These are phyloP conservation scores for Diaporthe sp. DNA, from an alignment of 2,329 filamentous ascomycete species.

Conservation along the genomic window DNA sequence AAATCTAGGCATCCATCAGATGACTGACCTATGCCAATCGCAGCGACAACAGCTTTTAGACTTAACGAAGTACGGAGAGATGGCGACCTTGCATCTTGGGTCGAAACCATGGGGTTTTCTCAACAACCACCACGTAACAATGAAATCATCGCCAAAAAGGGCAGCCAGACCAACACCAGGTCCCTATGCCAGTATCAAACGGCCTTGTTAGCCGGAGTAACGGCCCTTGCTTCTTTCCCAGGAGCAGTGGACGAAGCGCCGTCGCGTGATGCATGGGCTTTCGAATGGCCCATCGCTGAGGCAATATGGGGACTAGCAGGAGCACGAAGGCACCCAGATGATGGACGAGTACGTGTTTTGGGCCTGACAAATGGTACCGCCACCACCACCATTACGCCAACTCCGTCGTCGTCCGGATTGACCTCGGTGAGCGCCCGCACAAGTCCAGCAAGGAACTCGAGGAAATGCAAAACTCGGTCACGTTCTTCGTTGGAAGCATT, in stretches of 20 bases:
- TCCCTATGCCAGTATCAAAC: not conserved
- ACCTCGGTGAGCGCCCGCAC: conserved; percentile 49
- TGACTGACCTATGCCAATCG: not conserved
- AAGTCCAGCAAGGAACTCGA: conserved; percentile 52
- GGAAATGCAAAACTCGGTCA: conserved; percentile 53
- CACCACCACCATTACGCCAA: conserved; percentile 58
- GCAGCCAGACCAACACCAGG: not conserved
- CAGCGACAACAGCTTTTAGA: not conserved
- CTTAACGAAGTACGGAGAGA: conserved; percentile 2
- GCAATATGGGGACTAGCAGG: conserved; percentile 51
- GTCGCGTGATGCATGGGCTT: conserved; percentile 55
- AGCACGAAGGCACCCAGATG: conserved; percentile 53
- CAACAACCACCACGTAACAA: not conserved
- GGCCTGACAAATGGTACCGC: conserved; percentile 53
- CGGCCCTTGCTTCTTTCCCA: conserved; percentile 52
- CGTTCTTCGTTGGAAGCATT: conserved; percentile 52
- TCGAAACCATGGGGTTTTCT: conserved; percentile 1
- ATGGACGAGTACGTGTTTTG: conserved; percentile 51
- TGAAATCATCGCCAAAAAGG: not conserved
- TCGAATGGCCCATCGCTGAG: conserved; percentile 52
- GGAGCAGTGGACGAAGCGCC: conserved; percentile 52
- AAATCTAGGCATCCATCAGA: not conserved
- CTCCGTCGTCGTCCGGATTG: conserved; percentile 54
- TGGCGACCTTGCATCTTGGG: not conserved
- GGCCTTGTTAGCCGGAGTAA: not conserved